Conservation (phyloP, 2,329 filamentous ascomycete species). For the Diaporthe australafricana region DNA sequence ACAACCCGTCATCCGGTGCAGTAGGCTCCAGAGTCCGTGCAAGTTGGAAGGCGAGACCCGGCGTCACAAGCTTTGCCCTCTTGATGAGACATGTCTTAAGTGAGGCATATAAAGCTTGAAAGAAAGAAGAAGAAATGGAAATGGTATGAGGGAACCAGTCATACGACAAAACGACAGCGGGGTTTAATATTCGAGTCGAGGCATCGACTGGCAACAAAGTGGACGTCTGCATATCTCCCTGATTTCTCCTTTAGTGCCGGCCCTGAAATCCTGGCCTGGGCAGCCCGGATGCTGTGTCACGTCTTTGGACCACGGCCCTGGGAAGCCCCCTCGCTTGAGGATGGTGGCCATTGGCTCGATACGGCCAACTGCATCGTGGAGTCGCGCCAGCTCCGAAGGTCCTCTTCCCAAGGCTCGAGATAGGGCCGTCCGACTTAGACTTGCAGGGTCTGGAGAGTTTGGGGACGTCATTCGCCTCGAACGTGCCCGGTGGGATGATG, state of each 20-base stretch:
- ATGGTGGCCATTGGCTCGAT: constrained; percentile 31
- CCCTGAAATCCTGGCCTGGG: background rate
- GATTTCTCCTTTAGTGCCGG: background rate
- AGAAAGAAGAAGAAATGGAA: background rate
- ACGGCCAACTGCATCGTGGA: constrained; percentile 10
- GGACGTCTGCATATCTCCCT: background rate
- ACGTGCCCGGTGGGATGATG: constrained; percentile 4
- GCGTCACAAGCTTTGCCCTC: constrained; percentile 19
- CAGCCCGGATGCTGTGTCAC: constrained; percentile 27
- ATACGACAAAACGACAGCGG: background rate
- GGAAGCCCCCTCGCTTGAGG: constrained; percentile 36
- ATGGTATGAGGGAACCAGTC: background rate
- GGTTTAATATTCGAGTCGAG: background rate
- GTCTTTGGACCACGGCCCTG: constrained; percentile 25
- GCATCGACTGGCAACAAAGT: background rate
- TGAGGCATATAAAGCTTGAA: constrained; percentile 4
- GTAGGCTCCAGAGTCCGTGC: constrained; percentile 19
- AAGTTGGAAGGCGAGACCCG: constrained; percentile 9
- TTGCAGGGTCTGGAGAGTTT: constrained; percentile 6
- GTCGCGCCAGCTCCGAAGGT: constrained; percentile 5
- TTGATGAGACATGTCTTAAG: constrained; percentile 19
- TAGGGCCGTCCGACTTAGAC: constrained; percentile 14
- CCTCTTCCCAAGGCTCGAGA: background rate
- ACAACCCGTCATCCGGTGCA: constrained; percentile 3
- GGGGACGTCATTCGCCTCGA: constrained; percentile 22